Evolutionary conservation across 208 protist genomes (phyloP).

Genomic region (Acanthamoeba castellanii): DNA sequence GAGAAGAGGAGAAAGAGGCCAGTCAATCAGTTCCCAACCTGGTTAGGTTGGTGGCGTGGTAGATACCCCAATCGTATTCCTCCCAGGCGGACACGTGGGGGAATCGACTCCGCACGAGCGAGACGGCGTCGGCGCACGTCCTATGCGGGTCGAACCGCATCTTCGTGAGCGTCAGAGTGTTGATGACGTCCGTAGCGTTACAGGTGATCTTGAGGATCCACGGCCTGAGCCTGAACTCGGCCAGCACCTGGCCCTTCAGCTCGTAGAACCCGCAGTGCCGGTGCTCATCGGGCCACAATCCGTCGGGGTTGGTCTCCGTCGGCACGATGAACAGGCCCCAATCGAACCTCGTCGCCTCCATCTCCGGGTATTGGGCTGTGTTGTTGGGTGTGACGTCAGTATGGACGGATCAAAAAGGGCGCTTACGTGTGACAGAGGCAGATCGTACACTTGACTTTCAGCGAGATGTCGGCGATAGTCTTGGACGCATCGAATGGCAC

Average conservation of each 20-base stretch:
- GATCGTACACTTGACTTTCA: slow-evolving; percentile 66
- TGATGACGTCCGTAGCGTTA: slow-evolving; percentile 76
- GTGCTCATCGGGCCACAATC: slow-evolving; percentile 67
- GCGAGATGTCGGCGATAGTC: slow-evolving; percentile 30
- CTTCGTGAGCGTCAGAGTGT: slow-evolving; percentile 73
- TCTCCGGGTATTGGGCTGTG: slow-evolving; percentile 70
- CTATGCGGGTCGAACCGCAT: slow-evolving; percentile 73
- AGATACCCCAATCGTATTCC: slow-evolving; percentile 75
- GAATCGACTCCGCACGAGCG: slow-evolving; percentile 64
- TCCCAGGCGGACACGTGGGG: slow-evolving; percentile 74
- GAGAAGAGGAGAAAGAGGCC: background rate
- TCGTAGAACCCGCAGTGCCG: slow-evolving; percentile 63
- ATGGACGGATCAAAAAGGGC: background rate
- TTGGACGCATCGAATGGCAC: slow-evolving; percentile 55
- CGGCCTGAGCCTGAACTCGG: slow-evolving; percentile 72
- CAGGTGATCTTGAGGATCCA: slow-evolving; percentile 75
- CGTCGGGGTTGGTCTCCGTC: slow-evolving; percentile 64
- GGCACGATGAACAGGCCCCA: slow-evolving; percentile 64
- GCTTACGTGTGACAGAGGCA: background rate
- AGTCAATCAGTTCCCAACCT: background rate
- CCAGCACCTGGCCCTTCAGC: slow-evolving; percentile 64
- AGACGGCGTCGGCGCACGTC: slow-evolving; percentile 69
- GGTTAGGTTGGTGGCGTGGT: background rate
- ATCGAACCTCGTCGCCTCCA: slow-evolving; percentile 48
- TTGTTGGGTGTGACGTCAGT: background rate